phyloP scores from a whole-genome alignment of 257 asterid genomes.

The Solanum neorickii region DNA sequence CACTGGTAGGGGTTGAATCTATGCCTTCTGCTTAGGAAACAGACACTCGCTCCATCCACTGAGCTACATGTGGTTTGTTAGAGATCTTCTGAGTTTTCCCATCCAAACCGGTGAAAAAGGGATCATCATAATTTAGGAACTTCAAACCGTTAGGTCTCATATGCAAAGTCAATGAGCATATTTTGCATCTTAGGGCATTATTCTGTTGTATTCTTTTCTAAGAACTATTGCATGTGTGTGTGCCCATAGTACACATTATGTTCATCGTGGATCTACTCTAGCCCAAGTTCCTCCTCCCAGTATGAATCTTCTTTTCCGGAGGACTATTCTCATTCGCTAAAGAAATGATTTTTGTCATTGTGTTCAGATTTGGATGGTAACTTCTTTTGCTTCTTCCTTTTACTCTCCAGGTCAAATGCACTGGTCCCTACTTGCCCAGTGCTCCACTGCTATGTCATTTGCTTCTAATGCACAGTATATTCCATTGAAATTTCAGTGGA shows the following conservation, averaged over 20 bases:
- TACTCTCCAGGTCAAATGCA: background rate
- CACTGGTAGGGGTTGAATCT: slow-evolving; percentile 99
- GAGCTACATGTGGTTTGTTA: slow-evolving; percentile 81
- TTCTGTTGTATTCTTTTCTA: background rate
- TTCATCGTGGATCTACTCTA: background rate
- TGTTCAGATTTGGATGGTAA: background rate
- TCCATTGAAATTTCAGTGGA: background rate
- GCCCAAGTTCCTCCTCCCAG: background rate
- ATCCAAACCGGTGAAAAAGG: background rate
- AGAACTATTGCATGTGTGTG: background rate
- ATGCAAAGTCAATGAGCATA: background rate
- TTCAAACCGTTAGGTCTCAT: background rate
- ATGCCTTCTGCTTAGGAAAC: slow-evolving; percentile 97
- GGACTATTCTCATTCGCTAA: background rate
- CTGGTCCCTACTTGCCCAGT: background rate
- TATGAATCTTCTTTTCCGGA: background rate
- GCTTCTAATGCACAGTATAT: background rate
- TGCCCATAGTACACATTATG: background rate
- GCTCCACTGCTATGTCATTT: background rate
- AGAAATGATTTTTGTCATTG: background rate
- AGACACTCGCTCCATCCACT: slow-evolving; percentile 91
- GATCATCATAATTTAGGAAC: background rate
- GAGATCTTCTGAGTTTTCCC: background rate
- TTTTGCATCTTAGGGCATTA: background rate
- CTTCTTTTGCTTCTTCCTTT: background rate